A percentile compares a stretch with the other conserved stretches of the same genome.
phyloP scores from a whole-genome alignment of 192 early-diverging fungal genomes.

The Coemansia sp. region DNA sequence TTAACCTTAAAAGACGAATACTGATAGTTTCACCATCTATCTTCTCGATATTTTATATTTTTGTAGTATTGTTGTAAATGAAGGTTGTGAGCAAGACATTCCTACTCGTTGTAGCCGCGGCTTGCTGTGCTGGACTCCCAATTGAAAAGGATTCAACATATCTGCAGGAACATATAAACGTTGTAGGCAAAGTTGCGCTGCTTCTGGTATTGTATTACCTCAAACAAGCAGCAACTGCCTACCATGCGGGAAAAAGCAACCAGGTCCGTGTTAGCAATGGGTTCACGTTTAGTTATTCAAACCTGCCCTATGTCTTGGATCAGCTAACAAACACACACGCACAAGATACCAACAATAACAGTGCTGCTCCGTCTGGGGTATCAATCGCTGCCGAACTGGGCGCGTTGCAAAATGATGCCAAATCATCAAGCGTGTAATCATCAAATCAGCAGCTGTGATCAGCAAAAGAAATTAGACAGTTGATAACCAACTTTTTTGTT shows the following conservation, averaged over 20 bases:
- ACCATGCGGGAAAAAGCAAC: slow-evolving; percentile 3
- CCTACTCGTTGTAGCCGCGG: not conserved
- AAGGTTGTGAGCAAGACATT: not conserved
- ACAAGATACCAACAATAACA: not conserved
- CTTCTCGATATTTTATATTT: too few relatives aligned
- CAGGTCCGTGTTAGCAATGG: slow-evolving; percentile 1
- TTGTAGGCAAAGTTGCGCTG: slow-evolving; percentile 4
- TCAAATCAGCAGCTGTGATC: not conserved
- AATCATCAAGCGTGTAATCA: slow-evolving; percentile 8
- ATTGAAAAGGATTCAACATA: not conserved
- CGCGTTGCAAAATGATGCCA: slow-evolving; percentile 15
- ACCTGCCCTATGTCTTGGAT: slow-evolving; percentile 11
- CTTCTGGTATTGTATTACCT: slow-evolving; percentile 19
- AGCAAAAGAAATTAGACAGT: not conserved
- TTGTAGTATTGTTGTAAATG: not conserved
- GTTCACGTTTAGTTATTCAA: slow-evolving; percentile 20
- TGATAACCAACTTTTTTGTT: not conserved
- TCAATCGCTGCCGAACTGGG: not conserved
- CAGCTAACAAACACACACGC: not conserved
- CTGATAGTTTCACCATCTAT: too few relatives aligned
- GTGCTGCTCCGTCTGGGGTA: not conserved
- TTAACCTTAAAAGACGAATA: too few relatives aligned
- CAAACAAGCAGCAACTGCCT: slow-evolving; percentile 6
- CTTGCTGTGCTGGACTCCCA: not conserved
- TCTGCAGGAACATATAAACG: not conserved